phyloP scores from a whole-genome alignment of 495 filamentous ascomycete genomes.

The Trichoderma orchidacearum region DNA sequence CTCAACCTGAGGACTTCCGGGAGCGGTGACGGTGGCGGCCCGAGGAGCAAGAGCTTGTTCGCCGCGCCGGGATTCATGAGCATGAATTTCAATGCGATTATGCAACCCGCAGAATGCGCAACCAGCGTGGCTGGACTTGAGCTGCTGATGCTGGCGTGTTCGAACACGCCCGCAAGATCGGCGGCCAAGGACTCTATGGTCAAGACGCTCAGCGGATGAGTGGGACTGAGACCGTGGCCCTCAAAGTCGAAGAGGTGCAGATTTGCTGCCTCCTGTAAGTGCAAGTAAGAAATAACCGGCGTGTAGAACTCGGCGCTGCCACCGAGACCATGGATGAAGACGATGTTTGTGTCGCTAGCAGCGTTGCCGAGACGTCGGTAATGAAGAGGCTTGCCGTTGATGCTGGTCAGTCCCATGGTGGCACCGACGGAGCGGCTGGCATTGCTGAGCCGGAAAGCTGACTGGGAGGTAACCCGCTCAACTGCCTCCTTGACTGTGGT shows the following conservation, averaged over 20 bases:
- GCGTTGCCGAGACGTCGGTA: conserved; percentile 17
- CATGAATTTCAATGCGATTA: conserved; percentile 16
- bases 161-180: conserved; percentile 28
- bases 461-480: conserved; percentile 7
- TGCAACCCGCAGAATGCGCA: conserved; percentile 20
- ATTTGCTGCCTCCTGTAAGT: conserved; percentile 11
- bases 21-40: conserved; percentile 24
- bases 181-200: conserved; percentile 26
- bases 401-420: conserved; percentile 20
- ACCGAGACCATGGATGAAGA: conserved; percentile 22
- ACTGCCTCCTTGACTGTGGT: conserved; percentile 13
- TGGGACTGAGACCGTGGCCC: conserved; percentile 37
- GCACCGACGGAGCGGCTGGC: conserved; percentile 11
- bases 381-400: conserved; percentile 31
- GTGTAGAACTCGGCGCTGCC: not conserved
- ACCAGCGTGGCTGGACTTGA: conserved; percentile 29
- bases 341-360: conserved; percentile 18
- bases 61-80: conserved; percentile 22
- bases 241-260: conserved; percentile 37
- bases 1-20: conserved; percentile 13
- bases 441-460: conserved; percentile 14
- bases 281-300: conserved; percentile 21
- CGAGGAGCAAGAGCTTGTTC: conserved; percentile 26
- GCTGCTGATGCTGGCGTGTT: conserved; percentile 8
- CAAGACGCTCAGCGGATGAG: conserved; percentile 22